Conservation (phyloP, 148 eudicot species). For the Fagopyrum esculentum region DNA sequence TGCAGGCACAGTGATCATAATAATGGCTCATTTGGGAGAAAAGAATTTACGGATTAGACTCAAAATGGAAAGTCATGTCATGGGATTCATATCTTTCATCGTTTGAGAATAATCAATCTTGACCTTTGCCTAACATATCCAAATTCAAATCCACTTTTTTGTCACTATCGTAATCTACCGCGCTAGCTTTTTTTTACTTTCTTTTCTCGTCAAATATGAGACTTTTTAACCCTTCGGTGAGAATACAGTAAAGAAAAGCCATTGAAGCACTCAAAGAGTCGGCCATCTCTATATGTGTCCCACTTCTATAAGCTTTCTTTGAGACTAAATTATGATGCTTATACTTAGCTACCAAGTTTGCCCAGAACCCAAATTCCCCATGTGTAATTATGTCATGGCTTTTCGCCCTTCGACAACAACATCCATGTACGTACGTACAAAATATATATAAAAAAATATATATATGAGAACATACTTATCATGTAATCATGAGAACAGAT, state of each 20-base stretch:
- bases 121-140: constrained; percentile 7
- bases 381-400: not conserved
- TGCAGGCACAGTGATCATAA: not conserved
- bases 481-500: too few species aligned
- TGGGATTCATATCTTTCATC: not conserved
- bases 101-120: not conserved
- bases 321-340: constrained; percentile 2
- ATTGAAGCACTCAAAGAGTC: not conserved
- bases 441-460: not conserved
- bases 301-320: not conserved
- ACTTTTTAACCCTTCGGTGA: not conserved
- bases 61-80: constrained; percentile 7
- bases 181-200: not conserved
- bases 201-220: not conserved
- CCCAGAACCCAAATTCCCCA: not conserved
- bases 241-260: not conserved
- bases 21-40: not conserved
- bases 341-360: constrained; percentile 2
- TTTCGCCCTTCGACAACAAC: not conserved
- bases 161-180: constrained; percentile 1
- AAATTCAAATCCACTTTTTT: not conserved
- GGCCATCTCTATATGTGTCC: not conserved
- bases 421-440: not conserved
- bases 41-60: not conserved
- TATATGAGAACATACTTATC: not conserved